Evolutionary conservation across 2,329 filamentous ascomycete species (phyloP).

Genomic region (Fusarium decemcellulare): DNA sequence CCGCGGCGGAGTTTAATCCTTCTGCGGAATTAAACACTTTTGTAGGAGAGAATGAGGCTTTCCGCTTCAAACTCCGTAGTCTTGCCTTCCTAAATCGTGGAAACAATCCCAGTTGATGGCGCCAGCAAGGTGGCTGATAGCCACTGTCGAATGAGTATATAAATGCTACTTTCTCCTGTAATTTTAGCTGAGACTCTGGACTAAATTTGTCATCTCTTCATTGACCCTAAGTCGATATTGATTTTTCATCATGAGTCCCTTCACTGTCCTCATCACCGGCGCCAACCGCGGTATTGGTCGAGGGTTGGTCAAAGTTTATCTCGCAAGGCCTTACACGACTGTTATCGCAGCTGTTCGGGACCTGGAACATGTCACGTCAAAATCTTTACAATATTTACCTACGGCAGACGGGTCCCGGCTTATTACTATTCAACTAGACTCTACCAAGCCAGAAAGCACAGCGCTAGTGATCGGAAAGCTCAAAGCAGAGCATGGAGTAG

Average conservation of each 20-base stretch:
- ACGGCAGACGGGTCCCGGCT: conserved; percentile 1
- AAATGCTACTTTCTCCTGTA: not conserved
- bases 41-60: not conserved
- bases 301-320: not conserved
- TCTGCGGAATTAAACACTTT: not conserved
- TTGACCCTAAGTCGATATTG: not conserved
- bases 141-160: not conserved
- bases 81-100: no score
- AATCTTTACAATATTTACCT: not conserved
- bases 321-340: not conserved
- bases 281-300: conserved; percentile 1
- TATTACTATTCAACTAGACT: conserved; percentile 16
- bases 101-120: not conserved
- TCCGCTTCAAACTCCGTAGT: no score
- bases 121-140: not conserved
- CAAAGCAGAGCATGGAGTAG: not conserved
- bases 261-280: conserved; percentile 1
- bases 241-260: not conserved
- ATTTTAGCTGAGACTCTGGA: not conserved
- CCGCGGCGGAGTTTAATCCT: not conserved
- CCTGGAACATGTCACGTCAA: not conserved
- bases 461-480: not conserved
- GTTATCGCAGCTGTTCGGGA: conserved; percentile 3
- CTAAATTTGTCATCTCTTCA: not conserved
- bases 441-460: not conserved